A percentile compares a stretch with the other conserved stretches of the same genome.
Evolutionary conservation across 2,329 filamentous ascomycete species (phyloP).

Genomic region (Phyllosticta citriasiana): DNA sequence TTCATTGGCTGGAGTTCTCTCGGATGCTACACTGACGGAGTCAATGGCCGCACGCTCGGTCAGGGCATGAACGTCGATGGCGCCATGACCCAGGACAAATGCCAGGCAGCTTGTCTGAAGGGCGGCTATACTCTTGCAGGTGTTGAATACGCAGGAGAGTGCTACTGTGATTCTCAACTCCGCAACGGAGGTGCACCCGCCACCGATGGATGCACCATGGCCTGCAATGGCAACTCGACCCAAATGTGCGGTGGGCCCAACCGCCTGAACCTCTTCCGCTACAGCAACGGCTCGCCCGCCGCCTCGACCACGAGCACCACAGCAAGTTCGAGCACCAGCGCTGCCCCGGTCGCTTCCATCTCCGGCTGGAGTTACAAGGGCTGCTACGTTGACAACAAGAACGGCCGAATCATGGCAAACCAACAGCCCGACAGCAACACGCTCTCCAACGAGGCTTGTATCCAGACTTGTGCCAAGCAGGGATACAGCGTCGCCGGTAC

Average conservation of each 20-base stretch:
- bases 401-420: slow-evolving; percentile 44
- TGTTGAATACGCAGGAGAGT: slow-evolving; percentile 43
- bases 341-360: slow-evolving; percentile 13
- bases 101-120: slow-evolving; percentile 16
- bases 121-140: slow-evolving; percentile 48
- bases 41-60: slow-evolving; percentile 15
- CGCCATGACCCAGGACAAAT: slow-evolving; percentile 18
- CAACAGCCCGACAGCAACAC: slow-evolving; percentile 41
- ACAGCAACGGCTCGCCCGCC: slow-evolving; percentile 12
- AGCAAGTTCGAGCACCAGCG: background rate
- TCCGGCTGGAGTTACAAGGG: slow-evolving; percentile 44
- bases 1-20: background rate
- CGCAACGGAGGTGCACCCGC: slow-evolving; percentile 35
- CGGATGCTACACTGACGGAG: background rate
- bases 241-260: slow-evolving; percentile 40
- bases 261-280: slow-evolving; percentile 31
- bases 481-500: slow-evolving; percentile 39
- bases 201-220: slow-evolving; percentile 36
- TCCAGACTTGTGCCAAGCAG: slow-evolving; percentile 33
- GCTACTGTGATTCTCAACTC: slow-evolving; percentile 42
- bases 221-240: slow-evolving; percentile 28
- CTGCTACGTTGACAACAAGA: slow-evolving; percentile 49
- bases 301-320: slow-evolving; percentile 8
- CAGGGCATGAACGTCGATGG: slow-evolving; percentile 12
- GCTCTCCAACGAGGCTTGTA: slow-evolving; percentile 42